These are phyloP conservation scores for Auriscalpium orientale DNA, from an alignment of 768 basidiomycete species.

Conservation along the genomic window DNA sequence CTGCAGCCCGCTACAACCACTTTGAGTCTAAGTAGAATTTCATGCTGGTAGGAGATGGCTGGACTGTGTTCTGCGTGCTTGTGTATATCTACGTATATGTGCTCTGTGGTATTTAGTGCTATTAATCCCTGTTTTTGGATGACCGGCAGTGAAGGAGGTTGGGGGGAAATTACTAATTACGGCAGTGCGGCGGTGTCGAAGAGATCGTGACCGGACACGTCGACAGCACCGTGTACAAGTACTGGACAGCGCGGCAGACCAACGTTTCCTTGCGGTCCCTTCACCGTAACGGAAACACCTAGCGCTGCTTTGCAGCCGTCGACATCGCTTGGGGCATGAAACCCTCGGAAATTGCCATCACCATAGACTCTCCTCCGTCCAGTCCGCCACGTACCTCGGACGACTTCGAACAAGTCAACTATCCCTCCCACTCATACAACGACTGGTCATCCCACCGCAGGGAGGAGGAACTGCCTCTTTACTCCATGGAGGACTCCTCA, in stretches of 20 bases:
- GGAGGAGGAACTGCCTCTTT: conserved; percentile 41
- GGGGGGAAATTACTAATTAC: not conserved
- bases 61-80: too few relatives aligned
- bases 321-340: conserved; percentile 36
- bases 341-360: conserved; percentile 60
- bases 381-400: conserved; percentile 43
- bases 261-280: not conserved
- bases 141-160: not conserved
- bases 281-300: not conserved
- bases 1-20: too few relatives aligned
- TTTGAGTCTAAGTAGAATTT: too few relatives aligned
- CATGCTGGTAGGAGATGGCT: too few relatives aligned
- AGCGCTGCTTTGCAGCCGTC: not conserved
- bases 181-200: not conserved
- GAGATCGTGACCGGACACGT: not conserved
- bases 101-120: too few relatives aligned
- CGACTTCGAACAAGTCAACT: conserved; percentile 66
- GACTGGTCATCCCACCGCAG: conserved; percentile 19
- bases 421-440: conserved; percentile 37
- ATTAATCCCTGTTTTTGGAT: not conserved
- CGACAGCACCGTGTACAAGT: not conserved
- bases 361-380: conserved; percentile 55
- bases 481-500: conserved; percentile 49
- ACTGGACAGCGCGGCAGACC: not conserved
- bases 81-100: too few relatives aligned